A percentile compares a stretch with the other conserved stretches of the same genome.
These are phyloP conservation scores for Straminergon stramineum DNA, from an alignment of 225 moss, liverwort and hornwort genomes.

Conservation along the genomic window DNA sequence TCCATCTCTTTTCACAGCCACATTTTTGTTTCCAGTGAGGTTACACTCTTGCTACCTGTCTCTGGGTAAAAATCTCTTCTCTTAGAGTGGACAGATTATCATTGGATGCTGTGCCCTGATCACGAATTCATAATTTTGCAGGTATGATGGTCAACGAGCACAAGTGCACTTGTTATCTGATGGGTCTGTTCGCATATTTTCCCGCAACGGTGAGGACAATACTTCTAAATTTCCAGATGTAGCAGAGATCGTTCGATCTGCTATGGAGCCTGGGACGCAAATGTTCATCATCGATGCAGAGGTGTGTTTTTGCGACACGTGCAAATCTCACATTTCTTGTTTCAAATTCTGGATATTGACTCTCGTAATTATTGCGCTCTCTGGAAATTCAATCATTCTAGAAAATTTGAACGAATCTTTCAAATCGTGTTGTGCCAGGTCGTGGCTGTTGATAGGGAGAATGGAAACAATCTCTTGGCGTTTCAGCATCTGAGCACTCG, in stretches of 20 bases:
- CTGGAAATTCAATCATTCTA: neutral
- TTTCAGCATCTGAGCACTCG: constrained; percentile 94
- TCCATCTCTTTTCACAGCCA: neutral
- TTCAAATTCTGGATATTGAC: neutral
- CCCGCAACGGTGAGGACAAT: constrained; percentile 71
- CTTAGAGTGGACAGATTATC: neutral
- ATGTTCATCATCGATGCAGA: constrained; percentile 83
- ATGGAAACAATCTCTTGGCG: constrained; percentile 68
- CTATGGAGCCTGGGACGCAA: constrained; percentile 48
- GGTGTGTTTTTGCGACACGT: constrained; percentile 23
- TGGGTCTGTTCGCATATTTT: constrained; percentile 69
- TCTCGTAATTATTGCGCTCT: neutral
- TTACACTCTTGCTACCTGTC: neutral
- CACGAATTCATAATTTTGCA: constrained; percentile 4
- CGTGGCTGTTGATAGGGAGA: constrained; percentile 78
- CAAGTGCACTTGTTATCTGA: constrained; percentile 75
- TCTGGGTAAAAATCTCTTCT: neutral
- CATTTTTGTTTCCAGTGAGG: neutral
- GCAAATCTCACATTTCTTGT: neutral
- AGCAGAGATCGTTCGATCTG: constrained; percentile 43
- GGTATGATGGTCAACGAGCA: constrained; percentile 85
- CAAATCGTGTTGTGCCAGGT: constrained; percentile 28
- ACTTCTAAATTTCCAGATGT: constrained; percentile 85
- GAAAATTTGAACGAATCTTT: neutral
- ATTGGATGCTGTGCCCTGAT: neutral